Conservation (phyloP, 148 eudicot species). For the Talinum fruticosum region DNA sequence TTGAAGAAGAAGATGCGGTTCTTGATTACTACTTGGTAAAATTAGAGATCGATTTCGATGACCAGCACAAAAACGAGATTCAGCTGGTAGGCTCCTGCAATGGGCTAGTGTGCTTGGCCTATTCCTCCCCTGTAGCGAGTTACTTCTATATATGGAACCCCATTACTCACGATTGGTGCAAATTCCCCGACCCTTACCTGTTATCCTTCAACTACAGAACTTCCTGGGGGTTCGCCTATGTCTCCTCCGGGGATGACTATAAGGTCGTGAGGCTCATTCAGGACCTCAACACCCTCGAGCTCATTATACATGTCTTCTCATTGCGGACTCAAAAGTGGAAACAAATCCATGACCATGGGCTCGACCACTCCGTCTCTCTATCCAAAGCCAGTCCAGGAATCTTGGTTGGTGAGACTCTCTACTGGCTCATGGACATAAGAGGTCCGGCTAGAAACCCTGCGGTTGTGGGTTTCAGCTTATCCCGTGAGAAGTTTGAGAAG, state of each 20-base stretch:
- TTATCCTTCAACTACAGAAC: slow-evolving; percentile 1
- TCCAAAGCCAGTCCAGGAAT: slow-evolving; percentile 24
- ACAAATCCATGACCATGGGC: slow-evolving; percentile 20
- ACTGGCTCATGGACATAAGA: slow-evolving; percentile 25
- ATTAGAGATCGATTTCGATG: slow-evolving; percentile 24
- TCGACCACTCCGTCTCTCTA: slow-evolving; percentile 12
- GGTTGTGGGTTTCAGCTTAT: slow-evolving; percentile 24
- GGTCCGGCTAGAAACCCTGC: background rate
- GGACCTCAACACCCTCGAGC: slow-evolving; percentile 15
- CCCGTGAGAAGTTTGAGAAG: slow-evolving; percentile 26
- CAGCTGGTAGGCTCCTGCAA: slow-evolving; percentile 25
- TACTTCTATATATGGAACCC: slow-evolving; percentile 31
- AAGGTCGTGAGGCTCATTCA: slow-evolving; percentile 28
- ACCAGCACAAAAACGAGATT: background rate
- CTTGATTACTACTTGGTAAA: slow-evolving; percentile 30
- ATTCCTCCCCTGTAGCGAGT: slow-evolving; percentile 17
- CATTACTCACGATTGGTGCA: slow-evolving; percentile 13
- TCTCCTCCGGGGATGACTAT: slow-evolving; percentile 25
- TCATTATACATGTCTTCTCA: slow-evolving; percentile 16
- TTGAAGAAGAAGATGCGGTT: slow-evolving; percentile 11
- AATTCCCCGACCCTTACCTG: slow-evolving; percentile 3
- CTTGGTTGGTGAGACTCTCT: slow-evolving; percentile 19
- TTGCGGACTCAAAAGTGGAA: slow-evolving; percentile 22
- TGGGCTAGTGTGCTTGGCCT: slow-evolving; percentile 27
- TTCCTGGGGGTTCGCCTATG: slow-evolving; percentile 29